A percentile compares a stretch with the other conserved stretches of the same genome.
These are phyloP conservation scores for Tetrahymena elliotti DNA, from an alignment of 73 alveolate genomes.

Conservation along the genomic window DNA sequence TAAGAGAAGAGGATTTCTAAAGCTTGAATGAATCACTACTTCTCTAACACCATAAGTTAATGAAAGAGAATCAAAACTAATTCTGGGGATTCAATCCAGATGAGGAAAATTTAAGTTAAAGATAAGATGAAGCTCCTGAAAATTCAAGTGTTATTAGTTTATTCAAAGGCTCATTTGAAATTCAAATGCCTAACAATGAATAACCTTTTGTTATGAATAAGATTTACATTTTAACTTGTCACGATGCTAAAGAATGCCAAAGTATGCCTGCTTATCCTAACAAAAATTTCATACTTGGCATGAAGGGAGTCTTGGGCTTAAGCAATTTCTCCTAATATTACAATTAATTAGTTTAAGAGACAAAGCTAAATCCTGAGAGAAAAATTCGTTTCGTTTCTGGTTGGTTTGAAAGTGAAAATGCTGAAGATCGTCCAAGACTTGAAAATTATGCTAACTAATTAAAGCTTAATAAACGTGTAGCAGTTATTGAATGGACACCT, in stretches of 20 bases:
- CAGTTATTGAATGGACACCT: neutral
- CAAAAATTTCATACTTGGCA: neutral
- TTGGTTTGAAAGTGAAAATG: neutral
- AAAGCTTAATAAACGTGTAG: neutral
- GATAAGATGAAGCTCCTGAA: neutral
- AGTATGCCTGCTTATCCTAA: neutral
- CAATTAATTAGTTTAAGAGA: neutral
- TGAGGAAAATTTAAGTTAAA: neutral
- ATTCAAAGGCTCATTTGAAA: neutral
- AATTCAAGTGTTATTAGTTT: neutral
- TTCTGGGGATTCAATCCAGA: neutral
- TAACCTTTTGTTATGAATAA: neutral
- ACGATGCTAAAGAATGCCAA: neutral
- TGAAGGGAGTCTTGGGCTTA: neutral
- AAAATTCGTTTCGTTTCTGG: neutral
- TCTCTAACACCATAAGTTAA: neutral
- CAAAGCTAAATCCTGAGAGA: neutral
- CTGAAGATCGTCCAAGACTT: neutral
- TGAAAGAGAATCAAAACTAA: neutral
- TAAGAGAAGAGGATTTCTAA: neutral
- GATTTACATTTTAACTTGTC: neutral
- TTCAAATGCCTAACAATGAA: neutral
- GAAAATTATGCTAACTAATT: neutral
- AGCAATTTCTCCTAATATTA: neutral
- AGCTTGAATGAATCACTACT: neutral